A percentile compares a stretch with the other conserved stretches of the same genome.
phyloP scores from a whole-genome alignment of 176 grass and related monocot genomes.

The Oryza longistaminata region DNA sequence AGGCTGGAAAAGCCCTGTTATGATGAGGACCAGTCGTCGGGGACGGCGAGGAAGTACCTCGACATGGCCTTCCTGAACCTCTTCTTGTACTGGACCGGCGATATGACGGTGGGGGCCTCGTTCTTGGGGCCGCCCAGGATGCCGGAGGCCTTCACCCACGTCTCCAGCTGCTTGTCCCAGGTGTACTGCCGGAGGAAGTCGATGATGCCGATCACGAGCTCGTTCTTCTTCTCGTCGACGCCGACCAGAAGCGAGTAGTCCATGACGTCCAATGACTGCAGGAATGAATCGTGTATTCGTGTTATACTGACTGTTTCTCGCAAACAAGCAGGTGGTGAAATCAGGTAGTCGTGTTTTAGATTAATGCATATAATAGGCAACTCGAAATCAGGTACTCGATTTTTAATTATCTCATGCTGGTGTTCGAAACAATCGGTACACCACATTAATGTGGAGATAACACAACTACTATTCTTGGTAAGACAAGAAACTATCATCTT shows the following conservation, averaged over 20 bases:
- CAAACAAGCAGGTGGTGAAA: constrained; percentile 1
- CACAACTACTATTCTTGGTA: not conserved
- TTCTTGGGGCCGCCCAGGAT: constrained; percentile 86
- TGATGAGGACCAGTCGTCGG: constrained; percentile 56
- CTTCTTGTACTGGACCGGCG: constrained; percentile 81
- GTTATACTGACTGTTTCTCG: not conserved
- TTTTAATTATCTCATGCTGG: no score
- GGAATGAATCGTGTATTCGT: not conserved
- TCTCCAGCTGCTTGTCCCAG: constrained; percentile 96
- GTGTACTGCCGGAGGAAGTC: constrained; percentile 93
- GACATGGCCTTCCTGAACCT: constrained; percentile 98
- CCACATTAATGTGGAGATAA: not conserved
- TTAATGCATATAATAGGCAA: not conserved
- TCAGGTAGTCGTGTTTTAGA: constrained; percentile 18
- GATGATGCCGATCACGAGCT: constrained; percentile 89
- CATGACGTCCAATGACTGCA: constrained; percentile 81
- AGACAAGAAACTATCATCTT: constrained; percentile 3
- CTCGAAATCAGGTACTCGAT: no score
- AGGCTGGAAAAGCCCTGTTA: not conserved
- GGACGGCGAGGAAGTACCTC: constrained; percentile 73
- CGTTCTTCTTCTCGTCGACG: constrained; percentile 65
- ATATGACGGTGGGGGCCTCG: constrained; percentile 74
- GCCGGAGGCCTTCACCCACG: constrained; percentile 90
- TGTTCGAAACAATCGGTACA: not conserved
- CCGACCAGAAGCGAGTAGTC: constrained; percentile 87